phyloP scores from a whole-genome alignment of 2,329 filamentous ascomycete genomes.

The Sphaerulina musiva region DNA sequence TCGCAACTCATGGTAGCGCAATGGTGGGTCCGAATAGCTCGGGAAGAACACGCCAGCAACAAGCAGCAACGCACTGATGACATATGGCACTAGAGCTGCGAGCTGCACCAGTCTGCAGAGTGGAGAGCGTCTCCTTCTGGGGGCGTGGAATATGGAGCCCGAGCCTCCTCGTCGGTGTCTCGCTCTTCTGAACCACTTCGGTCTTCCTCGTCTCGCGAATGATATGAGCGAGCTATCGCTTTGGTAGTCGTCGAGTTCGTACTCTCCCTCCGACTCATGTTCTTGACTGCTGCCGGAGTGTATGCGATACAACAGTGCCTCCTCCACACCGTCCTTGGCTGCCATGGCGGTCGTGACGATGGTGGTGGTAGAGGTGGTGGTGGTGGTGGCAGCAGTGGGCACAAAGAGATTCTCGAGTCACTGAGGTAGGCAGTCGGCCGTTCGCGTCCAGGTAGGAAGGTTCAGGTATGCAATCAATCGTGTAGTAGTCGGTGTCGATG shows the following conservation, averaged over 20 bases:
- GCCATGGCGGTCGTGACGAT: constrained; percentile 4
- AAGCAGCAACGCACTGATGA: constrained; percentile 31
- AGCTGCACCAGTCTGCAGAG: constrained; percentile 14
- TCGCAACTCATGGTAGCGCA: constrained; percentile 46
- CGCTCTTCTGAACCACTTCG: constrained; percentile 11
- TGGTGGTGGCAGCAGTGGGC: background rate
- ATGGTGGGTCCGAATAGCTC: constrained; percentile 50
- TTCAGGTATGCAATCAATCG: background rate
- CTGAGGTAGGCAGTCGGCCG: background rate
- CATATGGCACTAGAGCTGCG: constrained; percentile 13
- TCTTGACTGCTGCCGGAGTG: constrained; percentile 11
- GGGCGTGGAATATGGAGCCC: constrained; percentile 13
- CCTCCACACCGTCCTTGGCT: constrained; percentile 13
- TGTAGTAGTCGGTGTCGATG: background rate
- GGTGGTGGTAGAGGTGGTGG: background rate
- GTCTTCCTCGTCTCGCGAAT: constrained; percentile 1
- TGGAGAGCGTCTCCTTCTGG: constrained; percentile 17
- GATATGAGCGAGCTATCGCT: constrained; percentile 9
- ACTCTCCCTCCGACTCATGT: constrained; percentile 9
- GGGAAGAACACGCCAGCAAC: constrained; percentile 47
- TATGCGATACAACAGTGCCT: constrained; percentile 12
- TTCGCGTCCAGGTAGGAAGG: background rate
- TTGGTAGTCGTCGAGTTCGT: constrained; percentile 17
- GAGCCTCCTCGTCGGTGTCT: constrained; percentile 8
- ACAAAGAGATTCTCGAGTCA: background rate